phyloP scores from a whole-genome alignment of 257 asterid genomes.

The Avicennia marina region DNA sequence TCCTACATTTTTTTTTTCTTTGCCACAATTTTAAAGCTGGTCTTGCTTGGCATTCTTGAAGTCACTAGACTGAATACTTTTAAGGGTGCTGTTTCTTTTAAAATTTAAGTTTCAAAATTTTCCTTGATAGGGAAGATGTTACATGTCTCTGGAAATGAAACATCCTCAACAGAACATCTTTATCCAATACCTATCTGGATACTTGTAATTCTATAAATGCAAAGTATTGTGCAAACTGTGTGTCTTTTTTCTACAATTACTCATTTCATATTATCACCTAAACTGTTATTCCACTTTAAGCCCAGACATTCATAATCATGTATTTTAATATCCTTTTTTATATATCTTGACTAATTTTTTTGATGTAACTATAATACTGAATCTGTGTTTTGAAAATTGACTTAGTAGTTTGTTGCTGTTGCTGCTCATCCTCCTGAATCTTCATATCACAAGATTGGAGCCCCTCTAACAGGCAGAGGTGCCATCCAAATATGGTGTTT shows the following conservation, averaged over 20 bases:
- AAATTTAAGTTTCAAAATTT: no score
- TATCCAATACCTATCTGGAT: not conserved
- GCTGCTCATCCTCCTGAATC: constrained; percentile 93
- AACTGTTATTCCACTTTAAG: not conserved
- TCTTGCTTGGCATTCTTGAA: no score
- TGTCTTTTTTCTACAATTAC: not conserved
- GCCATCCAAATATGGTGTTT: constrained; percentile 90
- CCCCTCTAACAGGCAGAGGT: constrained; percentile 81
- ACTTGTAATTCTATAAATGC: not conserved
- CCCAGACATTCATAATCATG: not conserved
- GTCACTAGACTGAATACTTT: no score
- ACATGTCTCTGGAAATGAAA: not conserved
- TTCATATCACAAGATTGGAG: constrained; percentile 77
- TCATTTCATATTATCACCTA: constrained; percentile 1
- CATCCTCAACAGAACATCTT: not conserved
- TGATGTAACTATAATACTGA: constrained; percentile 7
- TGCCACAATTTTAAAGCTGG: no score
- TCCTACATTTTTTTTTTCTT: no score
- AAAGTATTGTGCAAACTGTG: not conserved
- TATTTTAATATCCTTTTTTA: not conserved
- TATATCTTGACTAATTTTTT: not conserved
- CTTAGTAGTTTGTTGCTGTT: constrained; percentile 76
- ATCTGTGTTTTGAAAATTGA: constrained; percentile 13
- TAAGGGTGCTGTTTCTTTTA: no score
- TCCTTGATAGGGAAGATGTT: not conserved